Percentiles rank a stretch among this genome's conserved stretches.
Conservation (phyloP, 2,329 filamentous ascomycete genomes). For the Fusarium nygamai region DNA sequence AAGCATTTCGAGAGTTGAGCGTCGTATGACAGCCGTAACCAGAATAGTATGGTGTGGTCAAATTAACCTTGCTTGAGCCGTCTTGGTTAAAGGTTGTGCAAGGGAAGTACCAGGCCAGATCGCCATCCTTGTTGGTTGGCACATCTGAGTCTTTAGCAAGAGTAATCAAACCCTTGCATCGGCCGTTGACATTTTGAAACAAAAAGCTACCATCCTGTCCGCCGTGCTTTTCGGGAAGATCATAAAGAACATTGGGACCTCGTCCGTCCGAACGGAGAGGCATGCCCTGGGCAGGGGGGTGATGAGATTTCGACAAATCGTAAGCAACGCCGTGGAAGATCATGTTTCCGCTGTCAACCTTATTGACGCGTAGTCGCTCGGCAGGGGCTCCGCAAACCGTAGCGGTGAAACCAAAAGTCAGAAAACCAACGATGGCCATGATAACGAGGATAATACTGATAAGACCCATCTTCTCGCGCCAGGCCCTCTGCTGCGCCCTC, state of each 20-base stretch:
- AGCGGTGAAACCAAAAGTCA: constrained; percentile 95
- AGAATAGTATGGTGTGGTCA: constrained; percentile 77
- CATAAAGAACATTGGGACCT: constrained; percentile 84
- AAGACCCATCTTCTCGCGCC: constrained; percentile 97
- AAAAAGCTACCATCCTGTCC: constrained; percentile 96
- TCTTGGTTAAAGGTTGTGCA: constrained; percentile 94
- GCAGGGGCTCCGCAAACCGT: constrained; percentile 82
- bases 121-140: constrained; percentile 74
- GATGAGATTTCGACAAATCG: constrained; percentile 78
- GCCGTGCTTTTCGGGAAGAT: constrained; percentile 81
- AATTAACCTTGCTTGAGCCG: constrained; percentile 81
- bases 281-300: constrained; percentile 84
- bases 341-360: constrained; percentile 86
- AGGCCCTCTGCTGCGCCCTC: constrained; percentile 89
- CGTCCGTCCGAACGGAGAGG: constrained; percentile 59
- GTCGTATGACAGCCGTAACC: constrained; percentile 93
- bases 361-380: constrained; percentile 80
- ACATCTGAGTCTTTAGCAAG: constrained; percentile 76
- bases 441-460: constrained; percentile 93
- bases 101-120: constrained; percentile 97
- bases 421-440: constrained; percentile 88
- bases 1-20: constrained; percentile 71
- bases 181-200: constrained; percentile 98
- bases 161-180: constrained; percentile 91
- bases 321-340: constrained; percentile 96